Evolutionary conservation across 164 flowering plant genomes (phyloP).

Genomic region (Magnolia changhungtana): DNA sequence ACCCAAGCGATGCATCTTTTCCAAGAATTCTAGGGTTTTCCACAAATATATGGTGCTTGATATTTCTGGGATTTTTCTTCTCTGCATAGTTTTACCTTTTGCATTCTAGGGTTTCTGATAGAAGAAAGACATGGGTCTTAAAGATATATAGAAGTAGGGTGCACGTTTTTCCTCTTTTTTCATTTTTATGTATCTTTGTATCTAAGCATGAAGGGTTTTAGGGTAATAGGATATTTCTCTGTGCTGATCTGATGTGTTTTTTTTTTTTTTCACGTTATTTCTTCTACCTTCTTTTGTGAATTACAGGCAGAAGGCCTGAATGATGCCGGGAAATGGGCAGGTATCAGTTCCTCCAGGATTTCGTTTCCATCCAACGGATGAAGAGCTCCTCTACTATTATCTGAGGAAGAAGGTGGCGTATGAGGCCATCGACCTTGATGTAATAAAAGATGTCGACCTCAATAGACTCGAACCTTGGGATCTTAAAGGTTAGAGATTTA

Average conservation of each 20-base stretch:
- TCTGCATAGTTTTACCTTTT: neutral
- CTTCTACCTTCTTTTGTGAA: neutral
- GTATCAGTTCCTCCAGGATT: constrained; percentile 70
- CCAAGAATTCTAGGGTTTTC: too few relatives aligned
- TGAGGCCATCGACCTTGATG: constrained; percentile 82
- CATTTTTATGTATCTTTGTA: neutral
- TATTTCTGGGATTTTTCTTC: too few relatives aligned
- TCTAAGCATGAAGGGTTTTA: neutral
- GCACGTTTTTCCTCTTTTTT: neutral
- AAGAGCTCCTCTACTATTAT: constrained; percentile 61
- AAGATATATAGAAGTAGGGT: neutral
- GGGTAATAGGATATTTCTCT: neutral
- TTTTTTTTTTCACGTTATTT: neutral
- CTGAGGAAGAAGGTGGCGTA: constrained; percentile 64
- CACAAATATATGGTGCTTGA: too few relatives aligned
- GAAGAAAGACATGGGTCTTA: neutral
- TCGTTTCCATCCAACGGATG: constrained; percentile 87
- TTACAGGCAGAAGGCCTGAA: constrained; percentile 1
- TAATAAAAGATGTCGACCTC: constrained; percentile 74
- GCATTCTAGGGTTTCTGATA: neutral
- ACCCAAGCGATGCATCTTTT: too few relatives aligned
- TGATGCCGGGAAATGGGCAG: constrained; percentile 40
- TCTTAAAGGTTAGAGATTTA: constrained; percentile 49
- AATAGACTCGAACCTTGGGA: constrained; percentile 77
- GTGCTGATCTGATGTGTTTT: neutral